phyloP scores from a whole-genome alignment of 176 grass and related monocot species.

The Chrysopogon serrulatus region DNA sequence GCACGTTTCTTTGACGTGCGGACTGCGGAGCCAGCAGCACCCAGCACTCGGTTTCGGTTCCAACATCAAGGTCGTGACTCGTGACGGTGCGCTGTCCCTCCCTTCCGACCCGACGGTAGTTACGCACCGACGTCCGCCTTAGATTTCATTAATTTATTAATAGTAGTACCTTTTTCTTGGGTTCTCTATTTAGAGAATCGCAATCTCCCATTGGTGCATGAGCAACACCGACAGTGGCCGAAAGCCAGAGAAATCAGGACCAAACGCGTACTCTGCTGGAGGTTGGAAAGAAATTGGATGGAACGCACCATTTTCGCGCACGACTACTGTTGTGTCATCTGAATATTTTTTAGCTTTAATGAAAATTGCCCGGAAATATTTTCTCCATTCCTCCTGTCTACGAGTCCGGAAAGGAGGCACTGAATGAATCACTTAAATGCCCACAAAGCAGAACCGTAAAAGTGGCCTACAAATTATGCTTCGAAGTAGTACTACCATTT shows the following conservation, averaged over 20 bases:
- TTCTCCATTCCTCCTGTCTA: too few species aligned
- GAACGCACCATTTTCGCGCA: not conserved
- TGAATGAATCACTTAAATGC: not conserved
- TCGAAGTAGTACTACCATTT: too few species aligned
- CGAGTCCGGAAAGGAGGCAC: not conserved
- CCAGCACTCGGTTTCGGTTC: slow-evolving; percentile 2
- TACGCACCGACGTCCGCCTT: not conserved
- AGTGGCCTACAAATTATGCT: not conserved
- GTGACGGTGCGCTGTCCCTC: not conserved
- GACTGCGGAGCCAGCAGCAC: not conserved
- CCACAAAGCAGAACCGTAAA: not conserved
- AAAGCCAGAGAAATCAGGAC: not conserved
- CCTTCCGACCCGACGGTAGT: not conserved
- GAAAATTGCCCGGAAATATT: too few species aligned
- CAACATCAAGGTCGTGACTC: not conserved
- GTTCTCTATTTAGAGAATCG: not conserved
- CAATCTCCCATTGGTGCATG: not conserved
- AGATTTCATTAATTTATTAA: not conserved
- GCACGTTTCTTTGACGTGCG: not conserved
- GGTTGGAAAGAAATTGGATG: not conserved
- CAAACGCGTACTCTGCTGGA: not conserved
- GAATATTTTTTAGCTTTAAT: too few species aligned
- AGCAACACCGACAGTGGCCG: not conserved
- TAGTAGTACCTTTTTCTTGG: not conserved
- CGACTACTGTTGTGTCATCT: too few species aligned